Evolutionary conservation across 768 basidiomycete species (phyloP).

Genomic region (Naematelia aurantialba): DNA sequence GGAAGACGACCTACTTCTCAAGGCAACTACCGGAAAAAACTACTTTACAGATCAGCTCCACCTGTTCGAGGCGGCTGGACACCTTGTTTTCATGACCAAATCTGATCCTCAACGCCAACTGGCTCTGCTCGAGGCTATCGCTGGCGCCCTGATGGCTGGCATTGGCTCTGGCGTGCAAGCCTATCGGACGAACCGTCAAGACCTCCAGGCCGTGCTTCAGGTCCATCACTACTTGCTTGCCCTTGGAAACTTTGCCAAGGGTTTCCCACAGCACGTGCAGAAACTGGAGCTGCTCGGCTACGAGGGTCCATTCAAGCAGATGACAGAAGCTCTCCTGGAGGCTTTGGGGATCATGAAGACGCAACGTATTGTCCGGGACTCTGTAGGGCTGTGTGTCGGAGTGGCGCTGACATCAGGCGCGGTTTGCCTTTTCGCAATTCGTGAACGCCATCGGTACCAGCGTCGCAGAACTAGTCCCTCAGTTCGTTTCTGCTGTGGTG

Average conservation of each 20-base stretch:
- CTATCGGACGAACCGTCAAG: slow-evolving; percentile 60
- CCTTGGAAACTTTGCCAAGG: slow-evolving; percentile 88
- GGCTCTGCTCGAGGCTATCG: slow-evolving; percentile 62
- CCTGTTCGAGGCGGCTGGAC: slow-evolving; percentile 87
- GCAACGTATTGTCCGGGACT: slow-evolving; percentile 82
- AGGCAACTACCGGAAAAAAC: slow-evolving; percentile 69
- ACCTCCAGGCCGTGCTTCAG: slow-evolving; percentile 73
- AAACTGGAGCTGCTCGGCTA: slow-evolving; percentile 53
- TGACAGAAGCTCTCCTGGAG: slow-evolving; percentile 80
- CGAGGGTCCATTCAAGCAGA: slow-evolving; percentile 72
- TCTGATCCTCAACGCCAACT: slow-evolving; percentile 64
- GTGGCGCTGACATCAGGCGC: slow-evolving; percentile 59
- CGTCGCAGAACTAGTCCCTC: slow-evolving; percentile 80
- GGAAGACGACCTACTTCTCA: slow-evolving; percentile 61
- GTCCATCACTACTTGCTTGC: slow-evolving; percentile 94
- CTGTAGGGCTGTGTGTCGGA: slow-evolving; percentile 58
- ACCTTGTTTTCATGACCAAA: slow-evolving; percentile 71
- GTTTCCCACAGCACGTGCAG: slow-evolving; percentile 68
- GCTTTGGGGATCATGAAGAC: slow-evolving; percentile 83
- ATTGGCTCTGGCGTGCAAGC: slow-evolving; percentile 55
- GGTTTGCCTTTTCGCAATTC: slow-evolving; percentile 89
- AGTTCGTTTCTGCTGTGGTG: slow-evolving; percentile 84
- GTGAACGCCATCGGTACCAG: slow-evolving; percentile 81
- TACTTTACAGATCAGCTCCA: slow-evolving; percentile 88
- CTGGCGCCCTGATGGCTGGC: slow-evolving; percentile 75